A percentile compares a stretch with the other conserved stretches of the same genome.
Conservation (phyloP, 1,139 yeast species). For the Taiozyma sp. region DNA sequence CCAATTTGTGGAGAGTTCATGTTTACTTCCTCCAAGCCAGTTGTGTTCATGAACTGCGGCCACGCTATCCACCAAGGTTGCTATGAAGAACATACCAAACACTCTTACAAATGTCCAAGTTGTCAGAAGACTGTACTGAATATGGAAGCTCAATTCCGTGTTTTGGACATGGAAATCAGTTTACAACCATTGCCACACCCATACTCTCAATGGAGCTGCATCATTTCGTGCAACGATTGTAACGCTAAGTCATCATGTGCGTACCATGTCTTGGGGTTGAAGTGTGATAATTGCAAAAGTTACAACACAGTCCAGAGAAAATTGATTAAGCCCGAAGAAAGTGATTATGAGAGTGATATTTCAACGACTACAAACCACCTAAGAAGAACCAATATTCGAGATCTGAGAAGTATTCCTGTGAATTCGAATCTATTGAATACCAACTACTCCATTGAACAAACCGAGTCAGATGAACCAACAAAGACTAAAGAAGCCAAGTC, state of each 20-base stretch:
- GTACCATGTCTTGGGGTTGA: conserved; percentile 82
- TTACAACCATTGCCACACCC: conserved; percentile 80
- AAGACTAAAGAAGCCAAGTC: background rate
- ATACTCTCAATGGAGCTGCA: conserved; percentile 68
- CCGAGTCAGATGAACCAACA: conserved; percentile 6
- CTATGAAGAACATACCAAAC: conserved; percentile 71
- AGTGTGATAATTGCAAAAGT: conserved; percentile 81
- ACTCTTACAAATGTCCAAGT: conserved; percentile 85
- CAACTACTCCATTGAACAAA: conserved; percentile 20
- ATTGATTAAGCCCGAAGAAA: conserved; percentile 41
- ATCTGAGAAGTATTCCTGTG: conserved; percentile 17
- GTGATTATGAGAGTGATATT: conserved; percentile 32
- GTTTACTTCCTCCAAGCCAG: conserved; percentile 80
- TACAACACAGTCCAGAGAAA: conserved; percentile 77
- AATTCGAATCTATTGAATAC: conserved; percentile 20
- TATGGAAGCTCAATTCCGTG: conserved; percentile 84
- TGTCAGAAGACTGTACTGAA: conserved; percentile 80
- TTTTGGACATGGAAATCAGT: conserved; percentile 75
- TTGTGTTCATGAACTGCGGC: conserved; percentile 88
- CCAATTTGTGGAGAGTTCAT: conserved; percentile 91
- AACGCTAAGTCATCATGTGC: conserved; percentile 71
- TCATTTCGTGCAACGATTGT: conserved; percentile 84
- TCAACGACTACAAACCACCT: conserved; percentile 18
- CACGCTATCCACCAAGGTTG: conserved; percentile 89
- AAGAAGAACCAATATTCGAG: conserved; percentile 9